phyloP scores from a whole-genome alignment of 2,329 filamentous ascomycete genomes.

The Hyphodiscus sp. region DNA sequence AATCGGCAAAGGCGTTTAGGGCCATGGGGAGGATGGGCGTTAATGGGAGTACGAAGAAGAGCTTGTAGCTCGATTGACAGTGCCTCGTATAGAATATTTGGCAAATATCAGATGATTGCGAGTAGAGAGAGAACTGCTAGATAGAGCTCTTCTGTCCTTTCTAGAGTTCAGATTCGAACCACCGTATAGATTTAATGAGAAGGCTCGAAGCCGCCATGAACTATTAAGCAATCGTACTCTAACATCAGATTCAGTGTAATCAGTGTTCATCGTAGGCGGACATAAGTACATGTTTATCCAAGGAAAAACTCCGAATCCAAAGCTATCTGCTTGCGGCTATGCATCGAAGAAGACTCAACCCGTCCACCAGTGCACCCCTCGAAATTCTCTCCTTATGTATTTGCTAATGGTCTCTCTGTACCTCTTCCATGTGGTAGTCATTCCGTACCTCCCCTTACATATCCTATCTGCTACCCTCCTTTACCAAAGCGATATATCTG shows the following conservation, averaged over 20 bases:
- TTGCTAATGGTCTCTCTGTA: neutral
- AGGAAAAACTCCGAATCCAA: constrained; percentile 16
- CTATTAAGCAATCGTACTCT: too few species aligned
- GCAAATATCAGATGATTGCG: neutral
- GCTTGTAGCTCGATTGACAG: neutral
- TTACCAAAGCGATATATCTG: too few species aligned
- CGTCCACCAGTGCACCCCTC: too few species aligned
- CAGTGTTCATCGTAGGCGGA: neutral
- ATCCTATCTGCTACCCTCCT: neutral
- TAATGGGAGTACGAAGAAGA: constrained; percentile 13
- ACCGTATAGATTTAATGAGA: neutral
- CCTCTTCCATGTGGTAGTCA: neutral
- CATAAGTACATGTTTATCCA: neutral
- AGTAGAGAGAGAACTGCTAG: too few species aligned
- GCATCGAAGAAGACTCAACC: constrained; percentile 11
- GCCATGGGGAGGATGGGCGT: constrained; percentile 7
- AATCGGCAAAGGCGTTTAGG: constrained; percentile 20
- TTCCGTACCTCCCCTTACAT: neutral
- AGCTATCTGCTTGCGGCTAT: constrained; percentile 19
- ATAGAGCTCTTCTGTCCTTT: too few species aligned
- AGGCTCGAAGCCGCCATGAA: too few species aligned
- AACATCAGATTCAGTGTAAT: too few species aligned
- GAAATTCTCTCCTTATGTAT: too few species aligned
- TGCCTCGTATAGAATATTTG: too few species aligned
- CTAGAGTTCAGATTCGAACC: neutral